A percentile compares a stretch with the other conserved stretches of the same genome.
These are phyloP conservation scores for Nothophytophthora sp. DNA, from an alignment of 352 stramenopile genomes.

Conservation along the genomic window DNA sequence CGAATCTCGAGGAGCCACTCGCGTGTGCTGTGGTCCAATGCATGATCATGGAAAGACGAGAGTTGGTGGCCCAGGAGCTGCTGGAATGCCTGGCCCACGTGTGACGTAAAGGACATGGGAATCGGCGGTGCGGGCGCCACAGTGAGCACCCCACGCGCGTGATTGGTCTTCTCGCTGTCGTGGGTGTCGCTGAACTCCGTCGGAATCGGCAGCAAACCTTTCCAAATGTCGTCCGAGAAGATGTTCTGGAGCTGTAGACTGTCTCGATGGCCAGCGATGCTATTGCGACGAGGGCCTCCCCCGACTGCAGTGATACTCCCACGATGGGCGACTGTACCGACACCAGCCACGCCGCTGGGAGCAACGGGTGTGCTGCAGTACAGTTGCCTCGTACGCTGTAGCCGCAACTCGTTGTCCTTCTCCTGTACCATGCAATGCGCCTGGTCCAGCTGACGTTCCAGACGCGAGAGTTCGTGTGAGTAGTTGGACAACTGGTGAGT, in stretches of 20 bases:
- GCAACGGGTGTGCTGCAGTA: constrained; percentile 26
- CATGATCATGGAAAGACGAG: constrained; percentile 49
- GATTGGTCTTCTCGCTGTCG: neutral
- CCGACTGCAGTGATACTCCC: constrained; percentile 10
- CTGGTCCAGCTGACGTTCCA: constrained; percentile 68
- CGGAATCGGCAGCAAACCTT: constrained; percentile 35
- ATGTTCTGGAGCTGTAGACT: constrained; percentile 27
- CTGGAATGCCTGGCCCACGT: constrained; percentile 61
- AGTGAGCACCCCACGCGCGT: neutral
- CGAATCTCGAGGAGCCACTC: constrained; percentile 70
- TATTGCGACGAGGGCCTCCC: constrained; percentile 2
- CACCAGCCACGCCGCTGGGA: constrained; percentile 4
- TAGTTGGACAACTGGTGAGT: constrained; percentile 69
- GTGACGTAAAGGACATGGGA: constrained; percentile 38
- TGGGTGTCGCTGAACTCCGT: neutral
- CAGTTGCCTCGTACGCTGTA: constrained; percentile 56
- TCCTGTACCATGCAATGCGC: constrained; percentile 44
- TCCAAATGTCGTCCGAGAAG: constrained; percentile 63
- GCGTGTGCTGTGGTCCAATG: constrained; percentile 50
- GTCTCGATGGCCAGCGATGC: constrained; percentile 10
- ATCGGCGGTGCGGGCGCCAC: neutral
- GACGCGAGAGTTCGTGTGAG: constrained; percentile 60
- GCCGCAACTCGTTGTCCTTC: constrained; percentile 58
- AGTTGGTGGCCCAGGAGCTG: constrained; percentile 56
- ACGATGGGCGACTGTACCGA: neutral